Evolutionary conservation across 73 alveolate genomes (phyloP).

Genomic region (Uronychia setigera): DNA sequence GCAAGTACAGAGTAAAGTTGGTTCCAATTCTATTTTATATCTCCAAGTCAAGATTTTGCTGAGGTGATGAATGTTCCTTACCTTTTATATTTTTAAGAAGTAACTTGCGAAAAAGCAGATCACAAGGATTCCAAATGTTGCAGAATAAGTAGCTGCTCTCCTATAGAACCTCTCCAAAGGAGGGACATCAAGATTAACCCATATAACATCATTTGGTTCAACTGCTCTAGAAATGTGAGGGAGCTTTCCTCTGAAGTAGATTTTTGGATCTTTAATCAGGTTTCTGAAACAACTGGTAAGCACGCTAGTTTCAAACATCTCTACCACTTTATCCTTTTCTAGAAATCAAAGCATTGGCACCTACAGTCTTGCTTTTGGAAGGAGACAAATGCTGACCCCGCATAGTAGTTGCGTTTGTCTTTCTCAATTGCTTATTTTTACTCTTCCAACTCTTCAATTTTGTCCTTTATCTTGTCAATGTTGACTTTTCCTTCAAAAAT

Average conservation of each 20-base stretch:
- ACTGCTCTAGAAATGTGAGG: conserved; percentile 57
- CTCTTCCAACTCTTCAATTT: background rate
- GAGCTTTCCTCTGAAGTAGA: background rate
- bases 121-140: conserved; percentile 44
- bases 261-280: background rate
- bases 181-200: conserved; percentile 74
- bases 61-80: background rate
- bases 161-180: conserved; percentile 39
- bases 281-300: background rate
- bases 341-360: background rate
- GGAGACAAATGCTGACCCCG: conserved; percentile 51
- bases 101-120: conserved; percentile 56
- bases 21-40: conserved; percentile 23
- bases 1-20: background rate
- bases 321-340: background rate
- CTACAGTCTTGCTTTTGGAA: conserved; percentile 8
- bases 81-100: conserved; percentile 32
- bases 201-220: conserved; percentile 82
- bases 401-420: conserved; percentile 14
- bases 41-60: background rate
- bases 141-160: conserved; percentile 38
- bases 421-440: conserved; percentile 29
- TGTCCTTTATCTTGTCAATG: background rate
- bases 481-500: background rate
- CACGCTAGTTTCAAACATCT: background rate